A percentile compares a stretch with the other conserved stretches of the same genome.
These are phyloP conservation scores for Triticum turgidum DNA, from an alignment of 176 grass and related monocot species.

Conservation along the genomic window DNA sequence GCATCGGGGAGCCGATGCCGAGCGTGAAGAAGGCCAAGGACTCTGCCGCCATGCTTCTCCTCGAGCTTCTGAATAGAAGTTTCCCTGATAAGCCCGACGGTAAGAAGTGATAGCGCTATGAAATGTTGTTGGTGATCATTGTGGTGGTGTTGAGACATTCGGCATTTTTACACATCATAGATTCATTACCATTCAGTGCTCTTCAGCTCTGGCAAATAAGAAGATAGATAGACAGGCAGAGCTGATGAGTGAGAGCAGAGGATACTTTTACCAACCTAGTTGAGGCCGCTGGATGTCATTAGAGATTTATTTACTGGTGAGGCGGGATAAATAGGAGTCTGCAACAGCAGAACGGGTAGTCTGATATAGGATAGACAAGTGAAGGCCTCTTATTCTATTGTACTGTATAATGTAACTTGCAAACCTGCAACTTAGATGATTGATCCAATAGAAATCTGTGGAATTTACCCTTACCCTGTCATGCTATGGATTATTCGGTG, in stretches of 20 bases:
- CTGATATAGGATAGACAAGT: slow-evolving; percentile 31
- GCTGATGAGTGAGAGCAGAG: slow-evolving; percentile 35
- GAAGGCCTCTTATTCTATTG: slow-evolving; percentile 20
- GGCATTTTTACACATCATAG: slow-evolving; percentile 39
- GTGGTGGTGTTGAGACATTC: slow-evolving; percentile 23
- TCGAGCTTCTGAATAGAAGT: slow-evolving; percentile 72
- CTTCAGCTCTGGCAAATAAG: slow-evolving; percentile 34
- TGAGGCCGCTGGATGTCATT: slow-evolving; percentile 9
- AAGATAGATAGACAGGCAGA: slow-evolving; percentile 22
- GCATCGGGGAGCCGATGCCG: slow-evolving; percentile 91
- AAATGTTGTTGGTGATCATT: neutral
- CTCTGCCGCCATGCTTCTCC: slow-evolving; percentile 87
- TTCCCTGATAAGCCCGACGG: slow-evolving; percentile 50
- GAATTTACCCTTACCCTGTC: neutral
- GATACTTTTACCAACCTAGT: slow-evolving; percentile 16
- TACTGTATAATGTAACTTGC: neutral
- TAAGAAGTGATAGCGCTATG: slow-evolving; percentile 26
- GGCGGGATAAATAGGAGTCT: slow-evolving; percentile 21
- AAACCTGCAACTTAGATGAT: slow-evolving; percentile 1
- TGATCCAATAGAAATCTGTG: slow-evolving; percentile 11
- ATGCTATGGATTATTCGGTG: neutral
- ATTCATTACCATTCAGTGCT: slow-evolving; percentile 42
- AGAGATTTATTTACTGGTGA: slow-evolving; percentile 15
- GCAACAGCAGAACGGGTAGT: slow-evolving; percentile 25
- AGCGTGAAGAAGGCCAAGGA: slow-evolving; percentile 98